These are phyloP conservation scores for Citrus sinensis DNA, from an alignment of 345 rosid species.

Conservation along the genomic window DNA sequence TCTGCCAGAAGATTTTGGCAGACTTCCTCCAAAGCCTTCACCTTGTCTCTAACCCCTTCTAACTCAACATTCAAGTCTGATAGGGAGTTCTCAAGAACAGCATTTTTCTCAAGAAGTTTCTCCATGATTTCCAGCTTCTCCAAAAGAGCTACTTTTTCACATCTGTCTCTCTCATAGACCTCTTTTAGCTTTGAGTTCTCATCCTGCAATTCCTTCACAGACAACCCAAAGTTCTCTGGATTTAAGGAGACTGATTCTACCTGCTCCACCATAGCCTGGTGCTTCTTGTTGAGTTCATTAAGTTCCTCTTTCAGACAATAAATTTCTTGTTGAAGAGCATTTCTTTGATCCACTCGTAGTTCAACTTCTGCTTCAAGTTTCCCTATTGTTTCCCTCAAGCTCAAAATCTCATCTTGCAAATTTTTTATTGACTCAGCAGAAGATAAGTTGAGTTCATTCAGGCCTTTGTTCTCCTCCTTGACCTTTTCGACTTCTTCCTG, in stretches of 20 bases:
- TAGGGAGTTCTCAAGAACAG: constrained; percentile 79
- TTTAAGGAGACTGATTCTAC: constrained; percentile 65
- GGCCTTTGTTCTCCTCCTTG: constrained; percentile 51
- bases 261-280: constrained; percentile 58
- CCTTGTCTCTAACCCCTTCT: constrained; percentile 62
- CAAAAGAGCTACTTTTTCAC: constrained; percentile 51
- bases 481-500: constrained; percentile 53
- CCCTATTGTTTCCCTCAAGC: constrained; percentile 62
- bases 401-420: constrained; percentile 67
- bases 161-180: constrained; percentile 42
- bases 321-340: constrained; percentile 97
- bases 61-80: constrained; percentile 85
- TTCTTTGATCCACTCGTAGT: constrained; percentile 81
- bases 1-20: constrained; percentile 53
- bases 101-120: constrained; percentile 71
- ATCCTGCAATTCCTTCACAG: constrained; percentile 63
- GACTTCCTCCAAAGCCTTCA: constrained; percentile 63
- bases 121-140: constrained; percentile 79
- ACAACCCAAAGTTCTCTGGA: constrained; percentile 56
- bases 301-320: constrained; percentile 94
- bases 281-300: constrained; percentile 66
- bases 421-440: constrained; percentile 63
- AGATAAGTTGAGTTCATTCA: constrained; percentile 61
- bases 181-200: constrained; percentile 60
- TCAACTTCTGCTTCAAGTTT: constrained; percentile 94